Evolutionary conservation across 176 grass and related monocot genomes (phyloP).

Genomic region (Elaeis guineensis): DNA sequence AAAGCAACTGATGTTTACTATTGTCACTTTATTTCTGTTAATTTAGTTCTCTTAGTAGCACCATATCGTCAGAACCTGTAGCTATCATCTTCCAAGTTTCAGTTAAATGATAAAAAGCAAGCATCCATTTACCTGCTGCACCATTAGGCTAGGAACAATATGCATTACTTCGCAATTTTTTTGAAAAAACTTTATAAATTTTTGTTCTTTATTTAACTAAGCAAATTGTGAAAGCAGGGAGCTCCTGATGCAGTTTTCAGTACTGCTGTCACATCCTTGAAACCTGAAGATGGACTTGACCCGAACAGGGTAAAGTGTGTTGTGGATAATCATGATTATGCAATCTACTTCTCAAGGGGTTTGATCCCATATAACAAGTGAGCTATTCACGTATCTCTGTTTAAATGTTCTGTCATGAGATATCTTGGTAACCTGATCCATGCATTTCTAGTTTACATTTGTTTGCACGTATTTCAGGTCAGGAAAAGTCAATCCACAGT

Average conservation of each 20-base stretch:
- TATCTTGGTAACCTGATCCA: not conserved
- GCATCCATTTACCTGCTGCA: no score
- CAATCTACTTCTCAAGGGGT: slow-evolving; percentile 95
- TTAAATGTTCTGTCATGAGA: not conserved
- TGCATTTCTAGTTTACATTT: not conserved
- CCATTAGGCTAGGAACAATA: no score
- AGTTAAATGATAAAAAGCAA: no score
- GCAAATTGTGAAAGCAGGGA: slow-evolving; percentile 20
- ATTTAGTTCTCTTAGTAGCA: no score
- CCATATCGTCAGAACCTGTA: no score
- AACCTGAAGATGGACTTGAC: slow-evolving; percentile 76
- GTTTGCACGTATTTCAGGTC: slow-evolving; percentile 48
- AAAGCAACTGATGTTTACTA: no score
- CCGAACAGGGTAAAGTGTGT: slow-evolving; percentile 93
- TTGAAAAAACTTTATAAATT: no score
- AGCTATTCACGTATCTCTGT: slow-evolving; percentile 1
- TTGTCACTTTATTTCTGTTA: no score
- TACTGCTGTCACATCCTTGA: slow-evolving; percentile 77
- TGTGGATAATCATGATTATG: slow-evolving; percentile 82
- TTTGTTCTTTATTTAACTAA: no score
- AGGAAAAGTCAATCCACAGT: slow-evolving; percentile 57
- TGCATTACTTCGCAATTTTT: no score
- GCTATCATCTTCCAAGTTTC: no score
- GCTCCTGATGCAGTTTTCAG: slow-evolving; percentile 98
- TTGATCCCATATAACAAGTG: slow-evolving; percentile 93